Base-by-base conservation (phyloP, 129 eudicot species). In the Sambucus nigra region DNA sequence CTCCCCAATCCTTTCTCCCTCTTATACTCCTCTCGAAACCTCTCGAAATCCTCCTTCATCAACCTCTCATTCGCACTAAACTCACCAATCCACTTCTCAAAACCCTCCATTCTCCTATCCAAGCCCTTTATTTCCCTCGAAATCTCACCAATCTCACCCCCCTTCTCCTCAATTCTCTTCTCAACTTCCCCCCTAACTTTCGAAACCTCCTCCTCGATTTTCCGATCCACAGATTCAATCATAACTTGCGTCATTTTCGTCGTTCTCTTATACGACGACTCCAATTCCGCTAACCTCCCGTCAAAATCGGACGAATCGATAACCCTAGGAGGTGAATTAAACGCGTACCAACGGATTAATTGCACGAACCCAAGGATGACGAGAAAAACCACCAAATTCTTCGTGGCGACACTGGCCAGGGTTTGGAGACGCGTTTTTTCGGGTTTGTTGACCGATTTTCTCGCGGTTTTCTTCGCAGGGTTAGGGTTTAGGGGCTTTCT, bases 191-290 rank as follows among this genome's bases (percentile, higher is more conserved):
- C 69, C 59, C 48, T 80, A 55, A 87, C 66, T 5, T 70, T 69
- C 7, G 51, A 62, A 55, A 87, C 55, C 66, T 48, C 77, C 17
- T 27, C 68, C 59, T 74, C 88, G 12, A 81, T 28, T 72, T 91
- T 91, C 49, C 77, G 58, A 39, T 91, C 95, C 53, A 85, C 72
- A 23, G 77, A 78, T 29, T 80, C 88, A 11, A 91, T 75, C 64
- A 85, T 95, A 22, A 91, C 82, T 59, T 91, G 95, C 86, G 86
- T 66, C 82, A 78, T 78, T 29, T 72, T 86, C 3, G 73, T 60
- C 5, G 84, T 74, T 4, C 70, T 82, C 71, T 70, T 86, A 51
- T 82, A 51, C 7, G 78, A 82, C 16, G 58, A 60, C 69, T 91
- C 95, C 38, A 91, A 66, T 33, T 73, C 88, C 7, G 88, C 83